Evolutionary conservation across 2,329 filamentous ascomycete genomes (phyloP), one percentile per base, ranked within the genome.

Genomic region (Dothideomycetidae sp.): DNA sequence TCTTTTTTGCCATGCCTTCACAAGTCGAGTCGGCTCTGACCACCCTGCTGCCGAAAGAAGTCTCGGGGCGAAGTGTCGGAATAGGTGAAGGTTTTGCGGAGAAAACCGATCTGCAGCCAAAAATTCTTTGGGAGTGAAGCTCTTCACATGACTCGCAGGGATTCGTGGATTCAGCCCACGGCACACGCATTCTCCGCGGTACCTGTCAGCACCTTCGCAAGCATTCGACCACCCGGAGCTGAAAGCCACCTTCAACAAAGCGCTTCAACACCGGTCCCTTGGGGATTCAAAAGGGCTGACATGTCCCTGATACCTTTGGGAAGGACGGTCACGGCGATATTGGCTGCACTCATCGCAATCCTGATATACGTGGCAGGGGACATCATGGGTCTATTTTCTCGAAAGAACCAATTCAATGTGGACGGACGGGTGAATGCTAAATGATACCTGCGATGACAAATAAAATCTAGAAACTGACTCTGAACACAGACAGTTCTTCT

Each of bases 351-450:
- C 5, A 29, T 38, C 28, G 36, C 36, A 12, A 44, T 64, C 19
- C 41, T 64, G 2, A 49, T 50, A 31, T 42, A 60, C 10, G 36
- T 64, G 4, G 58, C 58, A 29, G 42, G 59, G 14, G 56, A 61
- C 46, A 59, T 64, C 33, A 85, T 86, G 80, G 75, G 78, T n/a
- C 53, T 78, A 42, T 79, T 83, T 41, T 56, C 57, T 17, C 60
- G 68, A 39, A 78, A 71, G 48, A 84, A 93, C 54, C 71, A 84
- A 44, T 84, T 96, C 64, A 73, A 77, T 35, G 81, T 94, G 9
- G 75, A 85, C 50, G 84, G 84, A 56, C 81, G 80, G 67, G 86
- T 90, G 61, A 49, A 64, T 48, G 33, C 19, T 31, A n/a, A n/a
- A n/a, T n/a, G n/a, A n/a, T n/a, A n/a, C n/a, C 13, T 28, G 10